Evolutionary conservation across 352 stramenopile genomes (phyloP), one percentile per base, ranked within the genome.

Genomic region (Thalassiosira tumida): DNA sequence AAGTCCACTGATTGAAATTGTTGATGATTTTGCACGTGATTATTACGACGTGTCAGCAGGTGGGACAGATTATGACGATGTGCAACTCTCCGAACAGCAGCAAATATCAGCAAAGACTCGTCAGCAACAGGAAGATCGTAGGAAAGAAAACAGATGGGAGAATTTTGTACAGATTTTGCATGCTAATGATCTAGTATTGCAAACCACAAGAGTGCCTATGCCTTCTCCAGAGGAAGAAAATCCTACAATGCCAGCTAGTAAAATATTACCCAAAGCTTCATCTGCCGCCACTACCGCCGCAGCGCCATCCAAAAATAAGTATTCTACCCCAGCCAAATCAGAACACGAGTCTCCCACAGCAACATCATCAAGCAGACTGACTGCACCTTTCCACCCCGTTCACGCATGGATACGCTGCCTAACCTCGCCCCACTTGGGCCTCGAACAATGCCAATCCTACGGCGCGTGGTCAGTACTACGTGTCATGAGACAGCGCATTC

Each of bases 121-220:
- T n/a, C n/a, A n/a, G n/a, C n/a, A n/a, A n/a, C 7, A 54, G 7
- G 43, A 54, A 17, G 43, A 54, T 7, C 7, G 7, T 7, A 29
- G 72, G n/a, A 86, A 73, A 47, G 69, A 87, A 76, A 17, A 74
- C 13, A 31, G 78, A 51, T 91, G 86, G 86, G 73, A 91, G 43
- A 91, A 91, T 38, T 88, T 91, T 35, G 40, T 91, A 10, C 80
- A 88, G 43, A 91, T 91, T 72, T 24, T 91, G 33, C 75, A 88
- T 59, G 86, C 86, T 21, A 86, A 69, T 0, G 86, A 91, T 51
- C 69, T 69, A 47, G 78, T 70, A 0, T 59, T 88, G 15, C 41
- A 17, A 17, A 17, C 43, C 43, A 7, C 17, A 17, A 7, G 43
- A 17, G 7, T 17, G 7, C n/a, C n/a, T n/a, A n/a, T n/a, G n/a